phyloP scores from a whole-genome alignment of 306 rosid species.

The Dalbergia oliveri region DNA sequence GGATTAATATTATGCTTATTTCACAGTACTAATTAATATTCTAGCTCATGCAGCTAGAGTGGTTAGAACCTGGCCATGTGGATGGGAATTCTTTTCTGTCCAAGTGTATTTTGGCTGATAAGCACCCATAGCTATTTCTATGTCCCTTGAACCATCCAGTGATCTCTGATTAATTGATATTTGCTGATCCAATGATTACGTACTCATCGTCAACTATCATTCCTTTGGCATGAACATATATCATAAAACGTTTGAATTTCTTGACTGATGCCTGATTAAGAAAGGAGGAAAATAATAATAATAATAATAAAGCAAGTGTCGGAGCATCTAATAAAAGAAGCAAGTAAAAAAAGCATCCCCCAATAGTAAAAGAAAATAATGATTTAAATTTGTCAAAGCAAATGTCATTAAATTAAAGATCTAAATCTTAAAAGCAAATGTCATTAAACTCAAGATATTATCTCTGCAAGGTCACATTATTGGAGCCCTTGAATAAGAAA shows the following conservation, averaged over 20 bases:
- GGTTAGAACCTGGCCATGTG: slow-evolving; percentile 70
- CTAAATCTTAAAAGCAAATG: too few species aligned
- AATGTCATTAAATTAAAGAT: too few species aligned
- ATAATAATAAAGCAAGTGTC: too few species aligned
- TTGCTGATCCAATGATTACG: slow-evolving; percentile 79
- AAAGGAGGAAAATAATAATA: not conserved
- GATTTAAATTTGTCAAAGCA: too few species aligned
- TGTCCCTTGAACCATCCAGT: slow-evolving; percentile 83
- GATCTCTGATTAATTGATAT: slow-evolving; percentile 84
- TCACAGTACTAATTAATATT: not conserved
- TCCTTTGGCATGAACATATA: slow-evolving; percentile 83
- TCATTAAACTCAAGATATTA: too few species aligned
- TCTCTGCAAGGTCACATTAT: too few species aligned
- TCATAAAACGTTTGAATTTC: slow-evolving; percentile 71
- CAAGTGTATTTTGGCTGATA: slow-evolving; percentile 75
- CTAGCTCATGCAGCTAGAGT: not conserved
- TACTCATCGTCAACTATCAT: slow-evolving; percentile 77
- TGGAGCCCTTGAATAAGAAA: too few species aligned
- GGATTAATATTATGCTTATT: not conserved
- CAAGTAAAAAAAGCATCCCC: too few species aligned
- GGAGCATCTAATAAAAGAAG: too few species aligned
- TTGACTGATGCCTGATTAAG: slow-evolving; percentile 57
- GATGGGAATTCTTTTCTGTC: slow-evolving; percentile 63
- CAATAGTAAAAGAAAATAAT: too few species aligned
- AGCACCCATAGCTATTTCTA: slow-evolving; percentile 85